These are phyloP conservation scores for Populus hybrid DNA, from an alignment of 441 rosid genomes.

Conservation along the genomic window DNA sequence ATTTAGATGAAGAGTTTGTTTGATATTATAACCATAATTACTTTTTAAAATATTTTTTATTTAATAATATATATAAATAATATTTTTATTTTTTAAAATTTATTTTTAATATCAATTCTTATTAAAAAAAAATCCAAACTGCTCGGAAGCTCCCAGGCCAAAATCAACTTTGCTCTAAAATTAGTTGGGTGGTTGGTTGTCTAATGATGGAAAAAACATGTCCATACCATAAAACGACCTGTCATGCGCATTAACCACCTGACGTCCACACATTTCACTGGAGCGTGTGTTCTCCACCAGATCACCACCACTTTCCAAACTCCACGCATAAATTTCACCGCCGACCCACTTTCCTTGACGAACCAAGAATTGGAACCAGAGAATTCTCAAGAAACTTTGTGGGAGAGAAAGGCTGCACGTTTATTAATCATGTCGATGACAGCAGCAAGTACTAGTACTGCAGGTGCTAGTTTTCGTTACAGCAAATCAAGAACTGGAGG, in stretches of 20 bases:
- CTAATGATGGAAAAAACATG: background rate
- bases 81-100: too few species aligned
- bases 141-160: too few species aligned
- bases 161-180: background rate
- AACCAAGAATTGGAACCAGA: background rate
- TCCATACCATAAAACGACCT: background rate
- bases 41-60: too few species aligned
- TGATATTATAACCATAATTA: too few species aligned
- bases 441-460: conserved; percentile 9
- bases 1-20: too few species aligned
- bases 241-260: background rate
- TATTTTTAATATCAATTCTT: too few species aligned
- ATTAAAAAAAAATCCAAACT: too few species aligned
- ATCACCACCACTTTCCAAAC: conserved; percentile 11
- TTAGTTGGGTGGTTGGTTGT: background rate
- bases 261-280: background rate
- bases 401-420: background rate
- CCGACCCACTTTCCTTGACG: background rate
- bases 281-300: conserved; percentile 45
- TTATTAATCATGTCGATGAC: conserved; percentile 31
- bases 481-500: conserved; percentile 21
- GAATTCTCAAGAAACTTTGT: background rate
- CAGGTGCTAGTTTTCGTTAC: conserved; percentile 31
- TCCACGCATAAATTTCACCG: background rate
- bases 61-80: too few species aligned